phyloP scores from a whole-genome alignment of 495 filamentous ascomycete genomes.

The Trichocladium antarcticum region DNA sequence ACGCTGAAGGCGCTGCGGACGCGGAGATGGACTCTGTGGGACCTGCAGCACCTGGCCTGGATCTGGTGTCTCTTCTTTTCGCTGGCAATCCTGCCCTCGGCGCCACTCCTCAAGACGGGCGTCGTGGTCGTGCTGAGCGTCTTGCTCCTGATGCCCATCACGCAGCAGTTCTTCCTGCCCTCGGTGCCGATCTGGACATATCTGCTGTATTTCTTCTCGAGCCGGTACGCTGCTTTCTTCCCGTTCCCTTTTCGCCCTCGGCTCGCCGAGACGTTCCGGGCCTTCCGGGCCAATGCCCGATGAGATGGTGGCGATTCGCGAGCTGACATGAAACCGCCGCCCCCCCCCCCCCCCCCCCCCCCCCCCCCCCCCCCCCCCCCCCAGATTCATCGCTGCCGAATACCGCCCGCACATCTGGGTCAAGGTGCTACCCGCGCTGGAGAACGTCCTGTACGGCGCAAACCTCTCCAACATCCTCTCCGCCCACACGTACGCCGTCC shows the following conservation, averaged over 20 bases:
- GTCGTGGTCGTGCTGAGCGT: constrained; percentile 53
- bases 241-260: no score
- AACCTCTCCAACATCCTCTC: constrained; percentile 94
- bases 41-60: constrained; percentile 73
- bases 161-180: constrained; percentile 82
- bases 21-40: constrained; percentile 74
- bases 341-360: no score
- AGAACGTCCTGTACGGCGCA: constrained; percentile 92
- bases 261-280: not conserved
- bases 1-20: constrained; percentile 59
- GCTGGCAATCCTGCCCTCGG: constrained; percentile 63
- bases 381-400: constrained; percentile 64
- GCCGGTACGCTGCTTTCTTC: constrained; percentile 61
- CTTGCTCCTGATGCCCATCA: constrained; percentile 73
- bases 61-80: constrained; percentile 67
- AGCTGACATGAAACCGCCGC: no score
- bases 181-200: constrained; percentile 74
- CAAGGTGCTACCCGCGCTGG: constrained; percentile 83
- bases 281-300: not conserved
- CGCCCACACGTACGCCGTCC: constrained; percentile 64
- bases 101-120: constrained; percentile 61
- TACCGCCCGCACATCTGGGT: constrained; percentile 90
- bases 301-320: not conserved
- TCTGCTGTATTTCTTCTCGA: constrained; percentile 79
- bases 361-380: no score